Evolutionary conservation across 2,329 filamentous ascomycete species (phyloP).

Genomic region (Cladosporium cucumerinum): DNA sequence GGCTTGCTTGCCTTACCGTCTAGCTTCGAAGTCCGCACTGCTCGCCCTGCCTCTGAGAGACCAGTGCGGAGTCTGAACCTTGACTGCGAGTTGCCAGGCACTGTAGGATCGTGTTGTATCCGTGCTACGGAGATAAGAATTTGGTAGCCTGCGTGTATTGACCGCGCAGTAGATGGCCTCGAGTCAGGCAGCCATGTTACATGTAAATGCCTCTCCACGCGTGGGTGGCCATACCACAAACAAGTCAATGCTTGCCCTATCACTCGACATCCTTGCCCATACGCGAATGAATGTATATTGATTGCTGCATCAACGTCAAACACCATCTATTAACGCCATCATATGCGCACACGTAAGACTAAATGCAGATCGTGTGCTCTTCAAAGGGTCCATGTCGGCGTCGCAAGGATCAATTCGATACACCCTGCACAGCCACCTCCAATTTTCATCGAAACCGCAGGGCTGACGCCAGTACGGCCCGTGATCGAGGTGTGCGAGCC

Average conservation of each 20-base stretch:
- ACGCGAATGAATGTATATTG: not conserved
- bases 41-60: not conserved
- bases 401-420: not conserved
- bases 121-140: not conserved
- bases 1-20: not conserved
- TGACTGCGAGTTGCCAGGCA: not conserved
- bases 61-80: not conserved
- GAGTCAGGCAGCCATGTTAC: not conserved
- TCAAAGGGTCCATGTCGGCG: not conserved
- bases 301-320: not conserved
- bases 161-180: not conserved
- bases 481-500: not conserved
- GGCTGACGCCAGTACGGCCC: not conserved
- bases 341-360: not conserved
- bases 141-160: not conserved
- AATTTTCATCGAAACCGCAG: not conserved
- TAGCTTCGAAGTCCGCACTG: not conserved
- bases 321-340: not conserved
- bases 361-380: not conserved
- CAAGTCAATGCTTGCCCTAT: not conserved
- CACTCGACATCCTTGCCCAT: not conserved
- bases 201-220: not conserved
- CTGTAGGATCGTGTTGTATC: not conserved
- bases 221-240: not conserved
- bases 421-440: not conserved